Base-by-base conservation (phyloP, 768 basidiomycete species). In the Termitomyces sp. region DNA sequence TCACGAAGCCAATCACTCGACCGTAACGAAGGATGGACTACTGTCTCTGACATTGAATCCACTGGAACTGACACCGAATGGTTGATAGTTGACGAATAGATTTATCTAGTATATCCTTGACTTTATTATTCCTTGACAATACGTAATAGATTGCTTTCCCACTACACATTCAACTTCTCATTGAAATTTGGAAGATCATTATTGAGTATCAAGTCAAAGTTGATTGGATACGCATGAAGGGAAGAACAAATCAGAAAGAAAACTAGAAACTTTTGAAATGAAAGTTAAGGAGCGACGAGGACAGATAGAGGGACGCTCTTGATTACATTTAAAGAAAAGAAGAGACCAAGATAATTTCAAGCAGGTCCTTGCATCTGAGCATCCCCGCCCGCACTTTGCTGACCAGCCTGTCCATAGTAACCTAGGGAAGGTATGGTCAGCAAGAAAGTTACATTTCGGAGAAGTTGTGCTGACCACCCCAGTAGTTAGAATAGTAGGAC, bases 31-130 rank as follows among this genome's bases (percentile, higher is more conserved):
- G 82, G 82, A 86, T 86, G 86, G 87, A 76, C 83, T 76, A 65
- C 77, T 73, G 71, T 88, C 84, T 80, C 88, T 79, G 68, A 72
- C 76, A 69, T 76, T 73, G 79, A 84, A 80, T 80, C 76, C 70
- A 69, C 72, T 80, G 84, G 85, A 84, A 84, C 82, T 82, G 89
- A 92, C 83, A 68, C 90, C 88, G 90, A 93, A 92, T 93, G 91
- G 90, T 65, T 93, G 65, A 85, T 92, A 26, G 77, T 92, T 30
- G 77, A 81, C 57, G 77, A 81, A 48, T 56, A 64, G 45, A 42
- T 40, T 26, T 12, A 40, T 50, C n/a, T 50, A 53, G 54, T 69
- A 74, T 76, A 74, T 71, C 72, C 60, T 65, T 49, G 51, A 62
- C 48, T 64, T 61, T 62, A 56, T 58, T 57, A 61, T 66, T 65